Evolutionary conservation across 1,284 basidiomycete species (phyloP).

Genomic region (Malassezia slooffiae): DNA sequence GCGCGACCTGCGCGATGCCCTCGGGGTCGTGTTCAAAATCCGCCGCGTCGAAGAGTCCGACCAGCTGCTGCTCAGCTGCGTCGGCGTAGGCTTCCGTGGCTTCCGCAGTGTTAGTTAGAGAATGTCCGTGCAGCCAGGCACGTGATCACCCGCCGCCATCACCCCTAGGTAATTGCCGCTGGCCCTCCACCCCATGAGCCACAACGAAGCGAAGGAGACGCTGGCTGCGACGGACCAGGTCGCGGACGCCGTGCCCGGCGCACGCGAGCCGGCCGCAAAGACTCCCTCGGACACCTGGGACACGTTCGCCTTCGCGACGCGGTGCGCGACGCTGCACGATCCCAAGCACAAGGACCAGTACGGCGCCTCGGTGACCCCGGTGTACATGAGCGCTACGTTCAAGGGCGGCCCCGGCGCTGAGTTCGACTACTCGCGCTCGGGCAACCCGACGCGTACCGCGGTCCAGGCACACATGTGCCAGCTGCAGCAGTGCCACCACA

Average conservation of each 20-base stretch:
- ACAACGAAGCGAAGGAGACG: too few species aligned
- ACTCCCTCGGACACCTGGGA: too few species aligned
- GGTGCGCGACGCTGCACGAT: conserved; percentile 79
- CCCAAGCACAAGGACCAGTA: conserved; percentile 86
- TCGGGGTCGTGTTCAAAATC: conserved; percentile 58
- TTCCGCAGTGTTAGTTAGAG: conserved; percentile 21
- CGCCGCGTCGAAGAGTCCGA: conserved; percentile 14
- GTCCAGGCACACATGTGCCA: conserved; percentile 43
- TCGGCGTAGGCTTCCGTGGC: conserved; percentile 37
- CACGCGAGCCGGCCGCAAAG: too few species aligned
- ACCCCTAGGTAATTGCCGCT: too few species aligned
- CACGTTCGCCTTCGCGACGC: conserved; percentile 55
- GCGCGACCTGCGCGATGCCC: conserved; percentile 67
- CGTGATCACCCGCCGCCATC: too few species aligned
- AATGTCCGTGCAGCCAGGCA: background rate
- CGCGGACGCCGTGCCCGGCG: too few species aligned
- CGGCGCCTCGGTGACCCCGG: conserved; percentile 83
- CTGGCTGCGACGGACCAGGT: too few species aligned
- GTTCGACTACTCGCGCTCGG: conserved; percentile 80
- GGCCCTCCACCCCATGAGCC: too few species aligned
- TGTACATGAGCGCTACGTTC: conserved; percentile 97
- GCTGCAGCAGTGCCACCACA: conserved; percentile 55
- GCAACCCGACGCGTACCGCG: conserved; percentile 74
- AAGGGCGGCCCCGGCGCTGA: conserved; percentile 83
- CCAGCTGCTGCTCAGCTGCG: conserved; percentile 28